These are phyloP conservation scores for Camelina laxa DNA, from an alignment of 345 rosid genomes.

Conservation along the genomic window DNA sequence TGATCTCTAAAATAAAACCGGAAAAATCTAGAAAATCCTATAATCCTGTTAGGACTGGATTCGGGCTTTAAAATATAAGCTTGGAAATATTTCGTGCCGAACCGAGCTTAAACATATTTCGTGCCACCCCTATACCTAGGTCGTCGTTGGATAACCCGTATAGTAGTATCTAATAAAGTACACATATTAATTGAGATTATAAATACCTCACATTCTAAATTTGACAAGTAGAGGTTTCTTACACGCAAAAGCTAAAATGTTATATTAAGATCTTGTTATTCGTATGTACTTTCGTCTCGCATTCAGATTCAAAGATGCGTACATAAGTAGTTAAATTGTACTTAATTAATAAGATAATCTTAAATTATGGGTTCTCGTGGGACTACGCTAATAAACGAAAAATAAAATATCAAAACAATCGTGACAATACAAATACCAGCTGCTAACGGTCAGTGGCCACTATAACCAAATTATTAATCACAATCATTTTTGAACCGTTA, in stretches of 20 bases:
- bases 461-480: background rate
- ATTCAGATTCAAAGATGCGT: background rate
- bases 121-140: too few species aligned
- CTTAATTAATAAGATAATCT: background rate
- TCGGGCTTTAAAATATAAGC: too few species aligned
- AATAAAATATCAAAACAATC: background rate
- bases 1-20: too few species aligned
- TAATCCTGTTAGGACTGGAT: too few species aligned
- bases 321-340: background rate
- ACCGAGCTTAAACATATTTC: too few species aligned
- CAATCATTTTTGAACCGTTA: background rate
- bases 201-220: background rate
- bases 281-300: background rate
- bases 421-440: background rate
- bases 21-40: too few species aligned
- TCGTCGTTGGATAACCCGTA: background rate
- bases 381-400: background rate
- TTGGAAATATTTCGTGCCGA: too few species aligned
- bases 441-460: background rate
- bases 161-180: background rate
- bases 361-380: background rate
- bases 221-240: background rate
- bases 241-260: background rate
- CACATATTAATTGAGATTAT: constrained; percentile 4
- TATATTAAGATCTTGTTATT: background rate